Percentiles rank a stretch among this genome's conserved stretches.
Evolutionary conservation across 495 filamentous ascomycete genomes (phyloP).

Genomic region (Sabuloglossum arenarium): DNA sequence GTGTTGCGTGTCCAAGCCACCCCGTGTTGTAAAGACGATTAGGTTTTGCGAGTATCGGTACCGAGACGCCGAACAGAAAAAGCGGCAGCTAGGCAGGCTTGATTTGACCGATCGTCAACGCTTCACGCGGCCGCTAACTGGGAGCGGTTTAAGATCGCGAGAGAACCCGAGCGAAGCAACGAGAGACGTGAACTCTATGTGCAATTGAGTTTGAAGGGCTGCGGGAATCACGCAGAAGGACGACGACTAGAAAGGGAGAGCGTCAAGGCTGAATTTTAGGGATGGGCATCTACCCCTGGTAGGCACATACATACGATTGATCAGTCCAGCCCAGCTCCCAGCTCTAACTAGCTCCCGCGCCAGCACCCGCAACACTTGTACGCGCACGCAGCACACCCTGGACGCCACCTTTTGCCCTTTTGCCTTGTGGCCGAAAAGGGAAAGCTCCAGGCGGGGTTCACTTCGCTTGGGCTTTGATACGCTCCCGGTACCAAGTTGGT

Average conservation of each 20-base stretch:
- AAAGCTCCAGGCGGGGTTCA: too few relatives aligned
- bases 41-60: background rate
- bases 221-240: background rate
- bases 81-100: background rate
- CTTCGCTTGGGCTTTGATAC: too few relatives aligned
- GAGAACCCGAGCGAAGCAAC: background rate
- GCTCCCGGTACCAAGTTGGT: background rate
- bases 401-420: background rate
- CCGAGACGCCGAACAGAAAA: background rate
- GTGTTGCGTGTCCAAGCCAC: background rate
- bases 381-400: too few relatives aligned
- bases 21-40: background rate
- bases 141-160: background rate
- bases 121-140: background rate
- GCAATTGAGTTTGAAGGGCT: background rate
- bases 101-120: background rate
- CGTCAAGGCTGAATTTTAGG: background rate
- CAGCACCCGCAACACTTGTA: too few relatives aligned
- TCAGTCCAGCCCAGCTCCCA: too few relatives aligned
- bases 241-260: background rate
- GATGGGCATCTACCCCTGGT: background rate
- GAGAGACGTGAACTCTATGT: background rate
- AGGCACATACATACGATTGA: background rate
- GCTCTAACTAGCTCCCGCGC: too few relatives aligned
- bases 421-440: background rate